A percentile compares a stretch with the other conserved stretches of the same genome.
These are phyloP conservation scores for Yarrowia deformans DNA, from an alignment of 805 yeast genomes.

Conservation along the genomic window DNA sequence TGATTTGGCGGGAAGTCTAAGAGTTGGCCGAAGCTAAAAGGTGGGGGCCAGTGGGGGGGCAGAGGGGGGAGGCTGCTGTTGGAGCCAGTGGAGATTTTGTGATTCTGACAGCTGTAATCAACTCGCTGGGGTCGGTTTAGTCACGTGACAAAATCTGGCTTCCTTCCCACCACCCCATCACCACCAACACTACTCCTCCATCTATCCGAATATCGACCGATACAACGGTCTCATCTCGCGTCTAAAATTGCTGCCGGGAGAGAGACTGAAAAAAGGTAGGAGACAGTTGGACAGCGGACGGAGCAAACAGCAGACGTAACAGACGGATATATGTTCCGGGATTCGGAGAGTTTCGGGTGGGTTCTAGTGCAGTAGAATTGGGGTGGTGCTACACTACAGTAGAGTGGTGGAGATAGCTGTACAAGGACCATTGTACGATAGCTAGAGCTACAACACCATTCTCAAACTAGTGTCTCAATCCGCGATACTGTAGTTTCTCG, in stretches of 20 bases:
- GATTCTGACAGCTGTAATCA: not conserved
- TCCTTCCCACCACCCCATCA: not conserved
- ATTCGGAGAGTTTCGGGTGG: not conserved
- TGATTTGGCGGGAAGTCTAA: not conserved
- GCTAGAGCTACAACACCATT: too few relatives aligned
- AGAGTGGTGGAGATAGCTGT: too few relatives aligned
- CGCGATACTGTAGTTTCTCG: too few relatives aligned
- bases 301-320: too few relatives aligned
- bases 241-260: conserved; percentile 6
- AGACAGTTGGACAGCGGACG: too few relatives aligned
- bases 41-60: conserved; percentile 21
- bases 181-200: not conserved
- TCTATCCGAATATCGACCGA: not conserved
- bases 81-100: not conserved
- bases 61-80: too few relatives aligned
- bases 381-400: too few relatives aligned
- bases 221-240: conserved; percentile 1
- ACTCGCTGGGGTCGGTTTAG: not conserved
- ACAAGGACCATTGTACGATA: too few relatives aligned
- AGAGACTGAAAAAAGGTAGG: not conserved
- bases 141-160: too few relatives aligned
- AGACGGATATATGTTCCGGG: conserved; percentile 20
- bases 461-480: too few relatives aligned
- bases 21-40: too few relatives aligned
- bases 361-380: too few relatives aligned